Percentiles rank a stretch among this genome's conserved stretches.
Evolutionary conservation across 2,329 filamentous ascomycete species (phyloP).

Genomic region (Fusarium chuoi): DNA sequence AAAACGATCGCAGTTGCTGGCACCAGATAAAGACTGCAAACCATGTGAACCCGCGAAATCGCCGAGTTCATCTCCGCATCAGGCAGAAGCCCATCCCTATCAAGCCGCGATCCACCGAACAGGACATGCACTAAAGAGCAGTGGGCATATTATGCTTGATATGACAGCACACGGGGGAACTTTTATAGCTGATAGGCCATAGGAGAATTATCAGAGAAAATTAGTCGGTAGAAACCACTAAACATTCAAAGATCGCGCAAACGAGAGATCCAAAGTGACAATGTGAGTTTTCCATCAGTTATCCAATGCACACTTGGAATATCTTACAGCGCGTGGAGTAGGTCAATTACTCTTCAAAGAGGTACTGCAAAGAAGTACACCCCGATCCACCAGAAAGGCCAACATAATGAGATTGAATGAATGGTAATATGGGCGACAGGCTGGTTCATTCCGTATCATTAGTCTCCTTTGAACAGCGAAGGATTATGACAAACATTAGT

Average conservation of each 20-base stretch:
- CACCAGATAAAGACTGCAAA: accelerated
- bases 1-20: background rate
- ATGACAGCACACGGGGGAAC: background rate
- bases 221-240: accelerated
- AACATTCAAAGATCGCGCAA: background rate
- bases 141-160: background rate
- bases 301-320: background rate
- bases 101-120: background rate
- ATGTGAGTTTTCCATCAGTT: background rate
- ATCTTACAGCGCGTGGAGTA: accelerated
- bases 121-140: background rate
- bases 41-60: accelerated
- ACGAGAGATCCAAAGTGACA: background rate
- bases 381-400: too few relatives aligned
- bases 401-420: background rate
- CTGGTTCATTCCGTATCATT: background rate
- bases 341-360: too few relatives aligned
- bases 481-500: background rate
- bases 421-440: background rate
- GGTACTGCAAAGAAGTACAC: too few relatives aligned
- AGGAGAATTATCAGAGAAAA: background rate
- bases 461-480: too few relatives aligned
- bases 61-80: background rate
- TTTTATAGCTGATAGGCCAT: background rate
- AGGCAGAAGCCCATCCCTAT: accelerated